These are phyloP conservation scores for Suillus brevipes DNA, from an alignment of 768 basidiomycete genomes.

Conservation along the genomic window DNA sequence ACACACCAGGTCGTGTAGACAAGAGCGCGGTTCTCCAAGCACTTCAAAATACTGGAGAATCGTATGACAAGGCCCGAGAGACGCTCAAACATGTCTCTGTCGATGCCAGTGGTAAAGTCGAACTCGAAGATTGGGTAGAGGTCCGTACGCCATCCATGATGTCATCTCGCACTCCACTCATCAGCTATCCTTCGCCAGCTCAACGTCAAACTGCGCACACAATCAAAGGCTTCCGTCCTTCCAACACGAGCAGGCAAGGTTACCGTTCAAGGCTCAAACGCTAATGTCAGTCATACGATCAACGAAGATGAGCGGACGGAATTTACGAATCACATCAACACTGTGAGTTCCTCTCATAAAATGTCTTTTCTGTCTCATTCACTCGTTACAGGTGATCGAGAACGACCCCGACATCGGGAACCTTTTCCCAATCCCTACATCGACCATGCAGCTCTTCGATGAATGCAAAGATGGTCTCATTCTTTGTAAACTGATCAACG, in stretches of 20 bases:
- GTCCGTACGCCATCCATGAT: constrained; percentile 44
- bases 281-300: constrained; percentile 94
- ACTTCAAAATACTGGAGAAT: constrained; percentile 78
- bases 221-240: constrained; percentile 44
- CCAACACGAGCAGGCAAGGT: constrained; percentile 84
- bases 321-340: constrained; percentile 99
- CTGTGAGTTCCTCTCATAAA: constrained; percentile 49
- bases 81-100: constrained; percentile 92
- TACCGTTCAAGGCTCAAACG: constrained; percentile 91
- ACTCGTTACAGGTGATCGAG: constrained; percentile 74
- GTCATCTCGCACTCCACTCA: constrained; percentile 23
- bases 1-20: constrained; percentile 79
- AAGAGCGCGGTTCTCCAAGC: constrained; percentile 80
- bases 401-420: constrained; percentile 83
- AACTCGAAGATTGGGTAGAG: constrained; percentile 98
- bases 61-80: constrained; percentile 87
- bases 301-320: constrained; percentile 95
- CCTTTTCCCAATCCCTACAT: constrained; percentile 88
- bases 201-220: constrained; percentile 73
- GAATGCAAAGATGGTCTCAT: constrained; percentile 95
- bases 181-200: constrained; percentile 45
- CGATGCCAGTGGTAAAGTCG: constrained; percentile 93
- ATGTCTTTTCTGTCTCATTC: background rate
- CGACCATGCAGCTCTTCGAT: constrained; percentile 98
- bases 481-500: constrained; percentile 98